Evolutionary conservation across 306 rosid genomes (phyloP), one percentile per base, ranked within the genome.

Genomic region (Vigna mungo): DNA sequence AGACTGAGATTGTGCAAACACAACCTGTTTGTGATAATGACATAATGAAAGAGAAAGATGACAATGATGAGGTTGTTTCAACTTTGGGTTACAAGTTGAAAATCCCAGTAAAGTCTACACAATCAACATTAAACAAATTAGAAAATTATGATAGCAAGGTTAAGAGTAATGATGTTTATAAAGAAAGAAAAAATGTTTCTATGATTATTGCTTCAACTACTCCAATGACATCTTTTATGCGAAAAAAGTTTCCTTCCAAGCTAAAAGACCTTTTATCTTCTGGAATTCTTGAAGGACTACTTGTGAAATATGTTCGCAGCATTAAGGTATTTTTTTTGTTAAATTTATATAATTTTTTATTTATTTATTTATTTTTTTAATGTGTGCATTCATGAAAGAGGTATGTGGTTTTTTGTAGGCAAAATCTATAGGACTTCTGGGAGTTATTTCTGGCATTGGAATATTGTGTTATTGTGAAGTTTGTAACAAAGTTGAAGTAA

Each of bases 201-300:
- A 43, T 68, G 25, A 43, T 73, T 11, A 23, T 79, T 10, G 56
- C 84, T 20, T 34, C 71, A 17, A 64, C 53, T 39, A 64, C 53
- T 39, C 80, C 55, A 7, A 54, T 7, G 44, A 86, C 55, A 71
- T 77, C 64, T 56, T 39, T 0, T 60, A 10, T 1, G 1, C 1
- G 6, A 21, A 90, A 90, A 80, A 92, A 83, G 85, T 89, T 85
- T 49, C 89, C 90, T 16, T 2, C 75, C 2, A 92, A 77, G 68
- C 70, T 94, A 65, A 89, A 84, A 68, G 95, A 89, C 47, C 94
- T 94, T 81, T 84, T 92, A 36, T 76, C 75, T 5, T 89, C 92
- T 1, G 86, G 96, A 66, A 76, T 94, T 80, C 89, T 94, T 3
- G 97, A 94, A 71, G 98, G 95, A 23, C 61, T 86, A 21, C 70